Base-by-base conservation (phyloP, 1,284 basidiomycete species). In the Austroboletus novae-zelandiae region DNA sequence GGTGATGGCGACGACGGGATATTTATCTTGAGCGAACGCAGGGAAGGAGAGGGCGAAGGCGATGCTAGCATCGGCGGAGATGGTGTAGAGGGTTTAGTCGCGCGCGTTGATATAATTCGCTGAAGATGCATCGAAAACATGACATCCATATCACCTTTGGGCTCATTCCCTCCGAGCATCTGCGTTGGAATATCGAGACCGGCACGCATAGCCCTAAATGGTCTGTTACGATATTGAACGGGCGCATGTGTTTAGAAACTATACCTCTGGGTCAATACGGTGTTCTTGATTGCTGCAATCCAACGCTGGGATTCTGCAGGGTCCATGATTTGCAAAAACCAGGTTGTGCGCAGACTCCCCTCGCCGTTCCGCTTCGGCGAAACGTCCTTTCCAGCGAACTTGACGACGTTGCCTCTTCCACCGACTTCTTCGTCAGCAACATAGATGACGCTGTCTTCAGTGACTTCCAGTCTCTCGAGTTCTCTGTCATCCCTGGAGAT, bases 61-160 rank as follows among this genome's bases (percentile, higher is more conserved):
- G 75, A 70, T 13, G 74, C 67, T 49, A 72, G 71, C 23, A 66
- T 37, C 51, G 59, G 39, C 30, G 53, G 54, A 45, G 51, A 51
- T 9, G 51, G 42, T 41, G 56, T 48, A 4, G 59, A 53, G 29
- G 50, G 37, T 43, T 61, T 51, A 32, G 48, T 47, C 46, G 57
- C 63, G 41, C 48, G 71, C 53, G 44, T 67, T 61, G 68, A 63
- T 43, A 79, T 71, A 36, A 81, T 71, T 14, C 79, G 80, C 57
- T 85, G 84, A 23, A 80, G 77, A 36, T 83, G 83, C 74, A 89
- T 86, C n/a, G 84, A 84, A 30, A 89, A 73, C 79, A 89, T 85
- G 44, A 89, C 87, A 63, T 89, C 86, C 72, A 89, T 78, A 61
- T 89, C 86, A 5, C 87, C 86, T 46, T 81, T 75, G 18, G 86